Percentiles rank a stretch among this genome's conserved stretches.
Conservation (phyloP, 2,329 filamentous ascomycete species). For the Pseudocercospora fijiensis region DNA sequence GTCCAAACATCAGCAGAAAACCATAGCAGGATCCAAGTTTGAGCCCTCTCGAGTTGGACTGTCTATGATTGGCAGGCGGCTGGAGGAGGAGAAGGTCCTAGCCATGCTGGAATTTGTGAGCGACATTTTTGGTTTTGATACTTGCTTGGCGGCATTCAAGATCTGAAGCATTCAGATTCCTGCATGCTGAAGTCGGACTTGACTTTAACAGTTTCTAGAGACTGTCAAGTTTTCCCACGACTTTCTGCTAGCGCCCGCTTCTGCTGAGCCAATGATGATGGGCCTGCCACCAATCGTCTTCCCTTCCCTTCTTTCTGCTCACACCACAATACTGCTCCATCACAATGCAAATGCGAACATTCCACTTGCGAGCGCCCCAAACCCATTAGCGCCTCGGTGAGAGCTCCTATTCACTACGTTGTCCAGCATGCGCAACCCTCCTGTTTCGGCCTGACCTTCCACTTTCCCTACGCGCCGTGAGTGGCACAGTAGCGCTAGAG, state of each 20-base stretch:
- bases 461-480: slow-evolving; percentile 11
- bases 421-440: not conserved
- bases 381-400: not conserved
- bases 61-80: slow-evolving; percentile 55
- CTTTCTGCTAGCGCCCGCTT: not conserved
- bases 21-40: slow-evolving; percentile 45
- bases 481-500: slow-evolving; percentile 25
- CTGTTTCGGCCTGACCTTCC: not conserved
- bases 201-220: not conserved
- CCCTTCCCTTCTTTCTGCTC: not conserved
- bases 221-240: not conserved
- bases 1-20: slow-evolving; percentile 9
- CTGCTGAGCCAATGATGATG: not conserved
- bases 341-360: not conserved
- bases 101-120: slow-evolving; percentile 41
- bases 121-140: slow-evolving; percentile 12
- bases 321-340: not conserved
- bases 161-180: too few relatives aligned
- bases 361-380: too few relatives aligned
- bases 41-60: slow-evolving; percentile 52
- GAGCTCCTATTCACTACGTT: not conserved
- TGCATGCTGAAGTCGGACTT: too few relatives aligned
- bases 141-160: too few relatives aligned
- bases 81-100: slow-evolving; percentile 56
- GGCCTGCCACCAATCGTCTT: too few relatives aligned